Base-by-base conservation (phyloP, 495 filamentous ascomycete genomes). In the Xylaria grammica region DNA sequence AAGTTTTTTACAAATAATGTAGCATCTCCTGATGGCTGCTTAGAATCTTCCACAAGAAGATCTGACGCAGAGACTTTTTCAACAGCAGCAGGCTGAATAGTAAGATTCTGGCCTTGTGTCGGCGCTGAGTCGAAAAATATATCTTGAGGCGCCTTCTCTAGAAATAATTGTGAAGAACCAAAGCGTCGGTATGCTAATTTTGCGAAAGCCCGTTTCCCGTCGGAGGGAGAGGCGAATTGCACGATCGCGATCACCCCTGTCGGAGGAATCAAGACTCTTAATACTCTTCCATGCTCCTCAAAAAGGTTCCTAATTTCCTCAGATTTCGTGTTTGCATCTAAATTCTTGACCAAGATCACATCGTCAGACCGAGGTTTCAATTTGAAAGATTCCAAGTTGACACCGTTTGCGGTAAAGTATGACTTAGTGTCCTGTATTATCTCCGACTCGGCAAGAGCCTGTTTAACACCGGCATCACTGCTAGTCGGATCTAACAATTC, bases 371-470 rank as follows among this genome's bases (percentile, higher is more conserved):
- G 86, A 67, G 92, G 85, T 46, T 86, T 84, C 38, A 84, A 86
- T 74, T 93, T 93, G 78, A 99, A 98, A 9, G 94, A 88, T 60
- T 97, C 86, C 22, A 99, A 81, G 74, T 97, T 91, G 7, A 98
- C 91, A 22, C 95, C 95, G 57, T 97, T 89, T 7, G 87, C 81
- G 26, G 84, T 79, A 70, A 99, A 97, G 76, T 94, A 99, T 13
- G 87, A 79, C 73, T 97, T 98, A 0, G 94, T 96, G 73, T 98
- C 96, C 79, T 96, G 91, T 65, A 99, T 97, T 54, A 97, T 84
- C 66, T 94, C 90, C 22, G 96, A 97, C 79, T 99, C 95, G 40
- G 96, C 95, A 74, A 96, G 91, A 42, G 95, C 95, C 79, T 98
- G 95, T 78, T 94, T 96, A 42, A 98, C 91, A 40, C 92, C 94